These are phyloP conservation scores for Blepharisma stoltei DNA, from an alignment of 73 alveolate genomes.

Conservation along the genomic window DNA sequence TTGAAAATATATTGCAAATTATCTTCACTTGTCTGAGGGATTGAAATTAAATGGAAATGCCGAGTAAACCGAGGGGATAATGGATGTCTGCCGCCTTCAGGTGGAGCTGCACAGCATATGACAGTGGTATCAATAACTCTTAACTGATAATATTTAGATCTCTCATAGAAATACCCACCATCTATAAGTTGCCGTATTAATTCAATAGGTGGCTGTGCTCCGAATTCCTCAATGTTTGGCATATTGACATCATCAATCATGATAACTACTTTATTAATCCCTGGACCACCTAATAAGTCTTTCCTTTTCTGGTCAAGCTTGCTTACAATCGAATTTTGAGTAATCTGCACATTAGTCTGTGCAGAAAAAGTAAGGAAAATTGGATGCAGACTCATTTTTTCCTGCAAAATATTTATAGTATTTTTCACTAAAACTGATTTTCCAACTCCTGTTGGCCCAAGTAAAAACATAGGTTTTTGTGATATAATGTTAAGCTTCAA, in stretches of 20 bases:
- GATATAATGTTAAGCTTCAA: conserved; percentile 32
- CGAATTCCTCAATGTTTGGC: conserved; percentile 97
- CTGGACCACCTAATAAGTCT: conserved; percentile 87
- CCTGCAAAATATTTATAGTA: conserved; percentile 39
- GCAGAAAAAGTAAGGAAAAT: conserved; percentile 61
- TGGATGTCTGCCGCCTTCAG: conserved; percentile 51
- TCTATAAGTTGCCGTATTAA: conserved; percentile 97
- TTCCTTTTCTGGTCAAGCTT: conserved; percentile 90
- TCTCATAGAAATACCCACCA: conserved; percentile 97
- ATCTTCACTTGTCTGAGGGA: conserved; percentile 44
- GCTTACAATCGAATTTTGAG: conserved; percentile 79
- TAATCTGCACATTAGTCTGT: conserved; percentile 82
- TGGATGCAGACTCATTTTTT: neutral
- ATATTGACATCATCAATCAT: conserved; percentile 99
- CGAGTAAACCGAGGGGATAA: conserved; percentile 56
- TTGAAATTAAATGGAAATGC: conserved; percentile 59
- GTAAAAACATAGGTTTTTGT: conserved; percentile 1
- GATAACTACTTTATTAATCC: conserved; percentile 87
- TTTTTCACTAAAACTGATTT: conserved; percentile 87
- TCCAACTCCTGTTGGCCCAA: conserved; percentile 98
- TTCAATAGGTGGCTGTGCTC: conserved; percentile 99
- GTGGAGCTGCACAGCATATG: conserved; percentile 55
- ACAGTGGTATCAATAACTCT: conserved; percentile 44
- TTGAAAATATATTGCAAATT: conserved; percentile 47
- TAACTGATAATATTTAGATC: conserved; percentile 66